Conservation (phyloP, 2,329 filamentous ascomycete genomes). For the Chaetomiaceae sp. region DNA sequence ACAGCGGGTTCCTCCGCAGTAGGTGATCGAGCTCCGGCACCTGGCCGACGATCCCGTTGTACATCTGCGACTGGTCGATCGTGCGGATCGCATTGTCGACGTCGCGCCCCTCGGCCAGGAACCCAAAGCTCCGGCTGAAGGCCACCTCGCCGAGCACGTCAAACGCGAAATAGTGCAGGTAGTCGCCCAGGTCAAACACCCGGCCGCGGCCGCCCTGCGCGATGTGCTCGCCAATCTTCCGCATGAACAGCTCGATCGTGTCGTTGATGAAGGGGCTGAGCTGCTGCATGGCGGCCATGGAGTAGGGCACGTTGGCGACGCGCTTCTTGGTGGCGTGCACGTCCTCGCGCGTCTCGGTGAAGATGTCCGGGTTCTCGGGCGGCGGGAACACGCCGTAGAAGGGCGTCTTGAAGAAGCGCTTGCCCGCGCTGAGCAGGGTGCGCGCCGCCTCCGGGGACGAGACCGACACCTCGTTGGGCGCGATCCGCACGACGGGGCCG, state of each 20-base stretch:
- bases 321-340: conserved; percentile 54
- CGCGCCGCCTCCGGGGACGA: conserved; percentile 44
- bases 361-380: conserved; percentile 54
- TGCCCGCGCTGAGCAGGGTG: conserved; percentile 44
- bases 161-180: conserved; percentile 44
- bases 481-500: conserved; percentile 47
- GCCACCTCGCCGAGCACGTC: conserved; percentile 50
- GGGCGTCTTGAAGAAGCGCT: conserved; percentile 49
- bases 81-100: conserved; percentile 49
- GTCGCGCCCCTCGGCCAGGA: conserved; percentile 46
- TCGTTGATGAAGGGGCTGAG: conserved; percentile 49
- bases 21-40: conserved; percentile 46
- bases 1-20: conserved; percentile 47
- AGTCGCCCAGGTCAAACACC: conserved; percentile 44
- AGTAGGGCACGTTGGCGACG: conserved; percentile 48
- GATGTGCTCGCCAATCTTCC: conserved; percentile 40
- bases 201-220: conserved; percentile 18
- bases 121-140: conserved; percentile 50
- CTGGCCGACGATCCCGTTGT: conserved; percentile 50
- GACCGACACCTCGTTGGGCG: conserved; percentile 45
- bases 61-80: conserved; percentile 49
- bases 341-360: conserved; percentile 51
- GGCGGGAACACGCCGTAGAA: conserved; percentile 54
- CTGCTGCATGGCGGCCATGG: conserved; percentile 51
- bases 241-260: conserved; percentile 43